Conservation (phyloP, 75 land plant species). For the Selaginella tamariscina region DNA sequence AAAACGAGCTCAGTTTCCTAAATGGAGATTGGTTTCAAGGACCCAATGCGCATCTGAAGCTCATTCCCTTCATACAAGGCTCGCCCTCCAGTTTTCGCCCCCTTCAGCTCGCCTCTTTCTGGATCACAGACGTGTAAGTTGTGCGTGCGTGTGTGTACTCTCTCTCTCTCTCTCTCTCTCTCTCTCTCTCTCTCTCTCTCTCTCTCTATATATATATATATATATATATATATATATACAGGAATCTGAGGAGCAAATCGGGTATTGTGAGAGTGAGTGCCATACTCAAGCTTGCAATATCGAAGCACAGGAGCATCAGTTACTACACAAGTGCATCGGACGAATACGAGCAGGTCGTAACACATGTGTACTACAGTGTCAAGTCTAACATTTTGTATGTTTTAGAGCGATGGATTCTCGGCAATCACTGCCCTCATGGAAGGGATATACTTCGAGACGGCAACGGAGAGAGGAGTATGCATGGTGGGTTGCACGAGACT, state of each 20-base stretch:
- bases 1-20: background rate
- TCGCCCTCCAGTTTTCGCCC: slow-evolving; percentile 5
- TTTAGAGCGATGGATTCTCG: slow-evolving; percentile 35
- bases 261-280: slow-evolving; percentile 30
- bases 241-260: slow-evolving; percentile 13
- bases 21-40: background rate
- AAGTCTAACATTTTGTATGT: too few relatives aligned
- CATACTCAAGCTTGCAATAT: slow-evolving; percentile 23
- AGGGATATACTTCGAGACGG: slow-evolving; percentile 40
- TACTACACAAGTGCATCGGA: background rate
- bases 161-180: too few relatives aligned
- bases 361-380: slow-evolving; percentile 21
- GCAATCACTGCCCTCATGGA: slow-evolving; percentile 29
- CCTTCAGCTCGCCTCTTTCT: slow-evolving; percentile 29
- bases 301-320: slow-evolving; percentile 12
- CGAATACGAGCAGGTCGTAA: background rate
- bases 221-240: too few relatives aligned
- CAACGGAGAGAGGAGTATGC: slow-evolving; percentile 39
- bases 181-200: too few relatives aligned
- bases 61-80: too few relatives aligned
- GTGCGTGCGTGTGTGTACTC: too few relatives aligned
- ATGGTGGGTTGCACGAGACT: slow-evolving; percentile 40
- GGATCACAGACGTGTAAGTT: slow-evolving; percentile 25
- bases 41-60: background rate
- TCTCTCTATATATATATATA: too few relatives aligned